phyloP scores from a whole-genome alignment of 345 rosid species.

The Acer campestre region DNA sequence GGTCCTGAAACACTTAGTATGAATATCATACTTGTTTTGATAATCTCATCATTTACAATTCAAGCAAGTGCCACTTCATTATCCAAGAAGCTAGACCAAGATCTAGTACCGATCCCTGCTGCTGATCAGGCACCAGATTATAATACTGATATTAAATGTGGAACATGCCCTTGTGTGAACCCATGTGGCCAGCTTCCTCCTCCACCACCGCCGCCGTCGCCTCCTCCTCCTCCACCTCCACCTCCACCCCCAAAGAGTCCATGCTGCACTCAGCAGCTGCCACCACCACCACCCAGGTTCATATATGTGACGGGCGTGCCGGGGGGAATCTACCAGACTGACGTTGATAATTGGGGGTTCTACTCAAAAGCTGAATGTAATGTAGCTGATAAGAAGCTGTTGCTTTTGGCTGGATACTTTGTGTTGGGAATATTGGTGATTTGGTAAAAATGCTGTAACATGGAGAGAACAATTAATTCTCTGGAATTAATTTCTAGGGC shows the following conservation, averaged over 20 bases:
- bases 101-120: slow-evolving; percentile 17
- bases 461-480: slow-evolving; percentile 1
- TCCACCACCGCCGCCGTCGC: slow-evolving; percentile 35
- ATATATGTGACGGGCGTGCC: slow-evolving; percentile 53
- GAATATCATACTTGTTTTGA: slow-evolving; percentile 11
- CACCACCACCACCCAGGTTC: slow-evolving; percentile 58
- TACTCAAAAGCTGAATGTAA: slow-evolving; percentile 39
- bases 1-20: neutral
- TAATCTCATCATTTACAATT: slow-evolving; percentile 12
- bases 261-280: slow-evolving; percentile 22
- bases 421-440: slow-evolving; percentile 18
- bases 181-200: slow-evolving; percentile 48
- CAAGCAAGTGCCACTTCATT: slow-evolving; percentile 17
- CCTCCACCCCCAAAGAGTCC: slow-evolving; percentile 27
- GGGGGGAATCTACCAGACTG: slow-evolving; percentile 42
- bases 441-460: neutral
- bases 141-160: slow-evolving; percentile 39
- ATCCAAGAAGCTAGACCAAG: slow-evolving; percentile 26
- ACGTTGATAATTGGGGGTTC: slow-evolving; percentile 37
- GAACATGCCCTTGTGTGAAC: slow-evolving; percentile 51
- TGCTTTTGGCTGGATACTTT: slow-evolving; percentile 31
- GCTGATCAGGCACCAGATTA: slow-evolving; percentile 19
- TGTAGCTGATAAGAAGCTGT: slow-evolving; percentile 16
- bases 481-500: neutral
- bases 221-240: slow-evolving; percentile 19